These are phyloP conservation scores for rapeseed (Brassica napus) DNA, from an alignment of 345 rosid genomes.

Conservation along the genomic window DNA sequence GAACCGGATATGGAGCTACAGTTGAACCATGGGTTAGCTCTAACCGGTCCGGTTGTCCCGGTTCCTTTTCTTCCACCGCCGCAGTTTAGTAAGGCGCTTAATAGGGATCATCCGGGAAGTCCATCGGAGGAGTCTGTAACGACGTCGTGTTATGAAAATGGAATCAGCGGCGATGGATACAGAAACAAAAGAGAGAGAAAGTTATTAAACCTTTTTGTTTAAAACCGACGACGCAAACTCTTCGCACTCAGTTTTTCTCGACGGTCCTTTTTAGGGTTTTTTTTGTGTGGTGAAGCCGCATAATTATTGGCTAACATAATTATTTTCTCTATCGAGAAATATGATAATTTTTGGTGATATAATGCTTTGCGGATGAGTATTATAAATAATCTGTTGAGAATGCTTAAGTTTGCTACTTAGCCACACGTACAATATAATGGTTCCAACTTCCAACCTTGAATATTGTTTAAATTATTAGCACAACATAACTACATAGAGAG, in stretches of 20 bases:
- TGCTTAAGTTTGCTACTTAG: neutral
- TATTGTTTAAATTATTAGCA: neutral
- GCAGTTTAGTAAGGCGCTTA: conserved; percentile 27
- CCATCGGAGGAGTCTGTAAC: conserved; percentile 88
- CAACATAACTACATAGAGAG: neutral
- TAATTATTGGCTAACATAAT: conserved; percentile 47
- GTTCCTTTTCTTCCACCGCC: conserved; percentile 25
- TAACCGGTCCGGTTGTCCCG: conserved; percentile 3
- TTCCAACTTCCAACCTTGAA: neutral
- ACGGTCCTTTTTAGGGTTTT: conserved; percentile 17
- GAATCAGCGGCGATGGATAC: conserved; percentile 38
- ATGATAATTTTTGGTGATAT: conserved; percentile 52
- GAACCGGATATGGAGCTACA: neutral
- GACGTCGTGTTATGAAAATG: conserved; percentile 69
- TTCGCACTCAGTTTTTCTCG: neutral
- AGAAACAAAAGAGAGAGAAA: conserved; percentile 21
- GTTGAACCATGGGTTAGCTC: conserved; percentile 1
- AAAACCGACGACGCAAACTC: conserved; percentile 37
- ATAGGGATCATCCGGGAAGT: conserved; percentile 53
- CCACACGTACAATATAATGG: neutral
- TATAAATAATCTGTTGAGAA: conserved; percentile 6
- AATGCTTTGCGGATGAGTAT: neutral
- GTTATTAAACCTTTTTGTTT: conserved; percentile 44
- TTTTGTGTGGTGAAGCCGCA: conserved; percentile 12
- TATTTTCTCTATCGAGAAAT: conserved; percentile 65